Base-by-base conservation (phyloP, 75 land plant genomes). In the Pinus albicaulis region DNA sequence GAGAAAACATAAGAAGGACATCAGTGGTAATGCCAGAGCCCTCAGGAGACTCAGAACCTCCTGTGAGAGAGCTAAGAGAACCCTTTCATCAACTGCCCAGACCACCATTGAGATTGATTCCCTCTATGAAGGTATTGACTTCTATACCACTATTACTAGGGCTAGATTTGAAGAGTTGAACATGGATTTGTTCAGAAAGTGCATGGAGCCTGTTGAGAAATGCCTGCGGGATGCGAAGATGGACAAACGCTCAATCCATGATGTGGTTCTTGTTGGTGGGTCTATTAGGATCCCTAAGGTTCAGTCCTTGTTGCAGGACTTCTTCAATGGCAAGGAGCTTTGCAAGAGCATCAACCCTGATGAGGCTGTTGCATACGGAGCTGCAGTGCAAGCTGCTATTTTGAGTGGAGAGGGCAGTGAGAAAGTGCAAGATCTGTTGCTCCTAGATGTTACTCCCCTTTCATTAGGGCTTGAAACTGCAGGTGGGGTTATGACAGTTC, bases 121-220 rank as follows among this genome's bases (percentile, higher is more conserved):
- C 23, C 53, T 85, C 3, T 85, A 77, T 56, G 86, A 85, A 55
- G 81, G 83, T 22, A 82, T 79, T 20, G 83, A 82, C 55, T 82
- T 80, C 73, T 68, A 75, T 64, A 48, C 82, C 24, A 82, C 74
- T 53, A 82, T 79, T 25, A 82, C 81, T 22, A 56, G 79, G 31
- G 86, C 86, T 20, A 73, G 86, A 55, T 85, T 85, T 64, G 86
- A 84, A 61, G 86, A 84, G 38, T 70, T 84, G 48, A 81, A 81
- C 84, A 84, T 83, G 85, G 84, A 84, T 70, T 63, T 84, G 63
- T 85, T 85, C 71, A 77, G 86, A 74, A 85, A 85, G 84, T 85
- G 86, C 59, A 85, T 85, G 86, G 86, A 85, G 80, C 86, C 84
- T 17, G 86, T 85, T 25, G 86, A 85, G 77, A 85, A 85, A 61